Evolutionary conservation across 106 monocot genomes (phyloP).

Genomic region (Apostasia ramifera): DNA sequence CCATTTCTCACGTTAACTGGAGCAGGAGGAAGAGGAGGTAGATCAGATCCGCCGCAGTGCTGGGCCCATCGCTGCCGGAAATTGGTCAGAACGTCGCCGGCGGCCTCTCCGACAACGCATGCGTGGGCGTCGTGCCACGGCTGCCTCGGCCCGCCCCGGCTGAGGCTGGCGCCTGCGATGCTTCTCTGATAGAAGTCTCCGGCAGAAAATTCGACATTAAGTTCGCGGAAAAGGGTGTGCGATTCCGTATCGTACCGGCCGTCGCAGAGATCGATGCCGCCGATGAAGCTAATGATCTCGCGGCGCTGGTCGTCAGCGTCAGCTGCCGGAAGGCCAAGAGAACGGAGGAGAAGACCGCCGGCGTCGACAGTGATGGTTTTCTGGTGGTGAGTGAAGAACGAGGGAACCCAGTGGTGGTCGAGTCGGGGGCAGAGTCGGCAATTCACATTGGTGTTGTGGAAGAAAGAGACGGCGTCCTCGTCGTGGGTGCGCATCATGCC

Average conservation of each 20-base stretch:
- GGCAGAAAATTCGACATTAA: slow-evolving; percentile 14
- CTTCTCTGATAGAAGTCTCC: slow-evolving; percentile 41
- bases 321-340: neutral
- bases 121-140: slow-evolving; percentile 61
- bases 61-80: slow-evolving; percentile 49
- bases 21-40: neutral
- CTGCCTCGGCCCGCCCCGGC: slow-evolving; percentile 37
- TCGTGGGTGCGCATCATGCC: slow-evolving; percentile 57
- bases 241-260: slow-evolving; percentile 55
- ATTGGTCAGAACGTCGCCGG: slow-evolving; percentile 34
- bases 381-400: slow-evolving; percentile 60
- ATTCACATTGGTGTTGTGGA: slow-evolving; percentile 33
- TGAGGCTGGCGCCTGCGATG: slow-evolving; percentile 21
- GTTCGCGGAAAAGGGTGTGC: slow-evolving; percentile 43
- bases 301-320: neutral
- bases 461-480: slow-evolving; percentile 41
- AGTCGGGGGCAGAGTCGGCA: slow-evolving; percentile 37
- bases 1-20: neutral
- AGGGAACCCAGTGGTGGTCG: slow-evolving; percentile 18
- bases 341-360: neutral
- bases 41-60: slow-evolving; percentile 15
- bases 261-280: slow-evolving; percentile 53
- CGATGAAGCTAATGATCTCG: slow-evolving; percentile 48
- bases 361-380: slow-evolving; percentile 46
- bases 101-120: slow-evolving; percentile 25